Base-by-base conservation (phyloP, 2,329 filamentous ascomycete genomes). In the Stromatinia cepivora region DNA sequence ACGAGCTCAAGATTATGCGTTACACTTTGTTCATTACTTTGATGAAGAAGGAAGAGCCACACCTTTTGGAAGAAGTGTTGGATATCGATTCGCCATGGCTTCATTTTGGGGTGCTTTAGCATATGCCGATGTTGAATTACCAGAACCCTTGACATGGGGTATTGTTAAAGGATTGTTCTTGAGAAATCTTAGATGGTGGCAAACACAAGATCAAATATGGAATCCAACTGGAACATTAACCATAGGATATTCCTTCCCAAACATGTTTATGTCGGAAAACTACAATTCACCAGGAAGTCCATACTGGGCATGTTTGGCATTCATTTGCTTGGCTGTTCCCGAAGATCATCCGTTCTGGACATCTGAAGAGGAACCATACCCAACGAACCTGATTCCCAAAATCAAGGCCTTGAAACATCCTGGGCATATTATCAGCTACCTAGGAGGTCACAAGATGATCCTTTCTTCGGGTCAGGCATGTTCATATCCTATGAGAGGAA, bases 31-130 rank as follows among this genome's bases (percentile, higher is more conserved):
- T 4, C 89, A 93, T 79, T 94, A 93, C 79, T 93, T 91, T 71
- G 90, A 92, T 75, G 84, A 87, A 11, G 85, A 91, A 77, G 91
- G 88, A 7, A 84, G 90, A 34, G 85, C 90, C 1, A 91, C 93
- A 65, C 91, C 92, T 0, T 94, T 93, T 73, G 92, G 92, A 4
- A 86, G 92, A 61, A 92, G 89, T 66, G 85, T 94, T 63, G 92
- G 90, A 9, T 94, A 94, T 78, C 87, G 91, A n/a, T 94, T 93
- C 78, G 91, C 90, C 62, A 93, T 93, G 88, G 88, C 90, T n/a
- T 90, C 88, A 0, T 94, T 94, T 80, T 94, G 91, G 91, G 89
- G 90, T 17, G 89, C 91, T 0, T 80, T 93, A 39, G 92, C 90
- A 1, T 93, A 92, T 75, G 90, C 91, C 5, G 88, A 88, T 73